A percentile compares a stretch with the other conserved stretches of the same genome.
Evolutionary conservation across 2,329 filamentous ascomycete genomes (phyloP).

Genomic region (Epichloe hybrida): DNA sequence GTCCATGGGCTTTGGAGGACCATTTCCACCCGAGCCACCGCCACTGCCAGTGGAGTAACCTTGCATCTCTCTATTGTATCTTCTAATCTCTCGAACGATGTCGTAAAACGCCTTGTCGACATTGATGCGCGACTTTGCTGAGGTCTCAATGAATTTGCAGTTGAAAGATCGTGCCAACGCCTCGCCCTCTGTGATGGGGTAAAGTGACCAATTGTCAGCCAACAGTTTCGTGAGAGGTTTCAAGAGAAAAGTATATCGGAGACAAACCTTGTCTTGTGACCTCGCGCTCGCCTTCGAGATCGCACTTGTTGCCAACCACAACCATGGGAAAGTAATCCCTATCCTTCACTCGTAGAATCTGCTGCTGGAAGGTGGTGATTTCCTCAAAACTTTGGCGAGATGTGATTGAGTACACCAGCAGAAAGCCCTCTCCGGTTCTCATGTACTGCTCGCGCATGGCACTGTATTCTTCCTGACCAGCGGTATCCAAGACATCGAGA

Average conservation of each 20-base stretch:
- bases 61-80: constrained; percentile 97
- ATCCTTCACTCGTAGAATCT: constrained; percentile 96
- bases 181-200: constrained; percentile 60
- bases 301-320: constrained; percentile 97
- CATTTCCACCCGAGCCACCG: constrained; percentile 45
- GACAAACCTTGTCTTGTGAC: constrained; percentile 78
- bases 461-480: constrained; percentile 97
- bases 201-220: neutral
- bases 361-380: constrained; percentile 96
- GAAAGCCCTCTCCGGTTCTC: constrained; percentile 94
- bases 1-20: constrained; percentile 62
- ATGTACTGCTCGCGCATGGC: constrained; percentile 99
- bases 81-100: constrained; percentile 91
- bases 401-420: constrained; percentile 96
- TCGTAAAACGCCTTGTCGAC: constrained; percentile 98
- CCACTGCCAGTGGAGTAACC: constrained; percentile 65
- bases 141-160: constrained; percentile 99
- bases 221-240: neutral
- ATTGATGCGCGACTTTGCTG: constrained; percentile 94
- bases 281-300: constrained; percentile 84
- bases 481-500: constrained; percentile 94
- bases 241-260: neutral
- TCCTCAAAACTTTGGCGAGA: constrained; percentile 96
- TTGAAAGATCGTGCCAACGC: constrained; percentile 73
- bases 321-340: constrained; percentile 99